Evolutionary conservation across 345 rosid genomes (phyloP).

Genomic region (Turnera subulata): DNA sequence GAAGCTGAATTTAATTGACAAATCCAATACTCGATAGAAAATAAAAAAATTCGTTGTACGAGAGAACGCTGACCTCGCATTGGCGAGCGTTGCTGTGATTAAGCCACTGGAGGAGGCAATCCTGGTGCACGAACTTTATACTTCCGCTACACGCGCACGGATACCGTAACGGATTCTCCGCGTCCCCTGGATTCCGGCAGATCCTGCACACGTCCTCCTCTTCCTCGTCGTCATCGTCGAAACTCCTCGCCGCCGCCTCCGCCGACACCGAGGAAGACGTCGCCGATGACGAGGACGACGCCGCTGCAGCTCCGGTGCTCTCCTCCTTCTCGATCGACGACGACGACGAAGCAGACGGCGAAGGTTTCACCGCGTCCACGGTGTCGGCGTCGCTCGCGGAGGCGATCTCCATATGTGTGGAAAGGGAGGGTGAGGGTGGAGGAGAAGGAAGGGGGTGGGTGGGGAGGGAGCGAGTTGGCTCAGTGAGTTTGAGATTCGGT

Average conservation of each 20-base stretch:
- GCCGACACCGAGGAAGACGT: slow-evolving; percentile 11
- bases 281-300: no score
- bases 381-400: slow-evolving; percentile 20
- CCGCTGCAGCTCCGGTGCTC: slow-evolving; percentile 12
- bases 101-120: slow-evolving; percentile 99
- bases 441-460: neutral
- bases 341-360: slow-evolving; percentile 5
- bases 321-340: slow-evolving; percentile 17
- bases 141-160: slow-evolving; percentile 99
- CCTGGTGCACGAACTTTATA: slow-evolving; percentile 96
- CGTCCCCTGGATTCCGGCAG: slow-evolving; percentile 94
- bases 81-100: slow-evolving; percentile 98
- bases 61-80: slow-evolving; percentile 67
- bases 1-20: neutral
- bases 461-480: neutral
- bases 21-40: neutral
- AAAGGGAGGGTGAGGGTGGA: neutral
- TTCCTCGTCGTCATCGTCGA: slow-evolving; percentile 73
- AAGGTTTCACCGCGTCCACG: slow-evolving; percentile 1
- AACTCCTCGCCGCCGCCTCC: slow-evolving; percentile 21
- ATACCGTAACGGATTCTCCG: slow-evolving; percentile 83
- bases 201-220: slow-evolving; percentile 99
- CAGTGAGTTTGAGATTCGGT: neutral
- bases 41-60: neutral
- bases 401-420: slow-evolving; percentile 44